phyloP scores from a whole-genome alignment of 192 early-diverging fungal genomes.

The Entrophospora sp. region DNA sequence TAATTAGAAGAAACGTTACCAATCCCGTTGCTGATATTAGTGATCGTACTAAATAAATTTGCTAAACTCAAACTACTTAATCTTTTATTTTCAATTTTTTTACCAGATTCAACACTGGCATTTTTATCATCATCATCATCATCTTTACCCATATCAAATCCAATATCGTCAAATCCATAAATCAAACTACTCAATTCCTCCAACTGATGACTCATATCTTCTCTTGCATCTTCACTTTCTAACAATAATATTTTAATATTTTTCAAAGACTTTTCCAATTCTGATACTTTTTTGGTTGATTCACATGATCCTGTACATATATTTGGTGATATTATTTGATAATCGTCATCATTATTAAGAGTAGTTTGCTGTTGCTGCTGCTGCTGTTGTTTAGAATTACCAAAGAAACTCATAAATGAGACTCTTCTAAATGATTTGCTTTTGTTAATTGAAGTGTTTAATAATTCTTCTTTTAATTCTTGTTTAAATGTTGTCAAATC shows the following conservation, averaged over 20 bases:
- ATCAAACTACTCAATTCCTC: conserved; percentile 15
- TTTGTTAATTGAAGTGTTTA: background rate
- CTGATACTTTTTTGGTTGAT: background rate
- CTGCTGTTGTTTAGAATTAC: background rate
- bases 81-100: too few relatives aligned
- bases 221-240: conserved; percentile 15
- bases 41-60: too few relatives aligned
- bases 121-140: background rate
- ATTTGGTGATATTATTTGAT: background rate
- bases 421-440: background rate
- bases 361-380: background rate
- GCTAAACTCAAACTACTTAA: too few relatives aligned
- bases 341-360: background rate
- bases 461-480: background rate
- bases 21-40: too few relatives aligned
- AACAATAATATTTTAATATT: conserved; percentile 11
- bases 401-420: background rate
- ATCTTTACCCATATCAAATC: background rate
- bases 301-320: background rate
- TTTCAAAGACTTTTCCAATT: conserved; percentile 13
- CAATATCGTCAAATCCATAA: conserved; percentile 3
- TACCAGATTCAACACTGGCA: too few relatives aligned
- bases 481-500: background rate
- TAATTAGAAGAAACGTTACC: too few relatives aligned
- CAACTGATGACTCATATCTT: conserved; percentile 6